Evolutionary conservation across 305 asterid species (phyloP).

Genomic region (Fraxinus paxiana): DNA sequence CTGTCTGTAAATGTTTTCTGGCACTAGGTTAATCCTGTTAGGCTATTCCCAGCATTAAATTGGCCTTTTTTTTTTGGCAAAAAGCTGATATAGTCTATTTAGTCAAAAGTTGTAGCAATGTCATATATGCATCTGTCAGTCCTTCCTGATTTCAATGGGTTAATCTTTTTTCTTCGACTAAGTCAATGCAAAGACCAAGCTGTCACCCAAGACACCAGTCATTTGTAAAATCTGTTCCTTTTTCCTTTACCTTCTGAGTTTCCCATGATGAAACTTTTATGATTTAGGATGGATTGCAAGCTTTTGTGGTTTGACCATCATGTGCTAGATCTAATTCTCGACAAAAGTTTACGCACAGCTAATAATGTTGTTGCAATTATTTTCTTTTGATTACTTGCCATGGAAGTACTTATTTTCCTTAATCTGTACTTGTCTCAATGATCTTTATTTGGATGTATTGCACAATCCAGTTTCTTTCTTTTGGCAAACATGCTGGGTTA

Average conservation of each 20-base stretch:
- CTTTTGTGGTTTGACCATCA: not conserved
- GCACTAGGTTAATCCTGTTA: not conserved
- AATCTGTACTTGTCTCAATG: not conserved
- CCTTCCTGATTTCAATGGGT: not conserved
- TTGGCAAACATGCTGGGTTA: constrained; percentile 14
- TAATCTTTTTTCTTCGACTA: not conserved
- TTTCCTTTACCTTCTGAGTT: not conserved
- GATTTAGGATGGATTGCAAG: not conserved
- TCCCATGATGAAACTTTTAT: not conserved
- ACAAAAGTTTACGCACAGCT: not conserved
- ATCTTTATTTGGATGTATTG: not conserved
- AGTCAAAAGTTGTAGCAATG: not conserved
- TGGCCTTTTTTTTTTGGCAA: not conserved
- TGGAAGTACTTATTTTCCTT: not conserved
- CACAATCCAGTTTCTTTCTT: constrained; percentile 8
- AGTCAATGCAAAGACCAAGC: not conserved
- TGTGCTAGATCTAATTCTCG: not conserved
- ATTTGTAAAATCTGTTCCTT: not conserved
- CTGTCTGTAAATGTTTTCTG: not conserved
- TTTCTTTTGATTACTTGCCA: not conserved
- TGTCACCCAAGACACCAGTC: not conserved
- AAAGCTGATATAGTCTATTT: not conserved
- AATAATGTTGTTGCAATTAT: not conserved
- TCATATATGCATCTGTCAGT: not conserved
- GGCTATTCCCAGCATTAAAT: not conserved